Percentiles rank a stretch among this genome's conserved stretches.
Evolutionary conservation across 164 flowering plant species (phyloP).

Genomic region (Aristolochia californica): DNA sequence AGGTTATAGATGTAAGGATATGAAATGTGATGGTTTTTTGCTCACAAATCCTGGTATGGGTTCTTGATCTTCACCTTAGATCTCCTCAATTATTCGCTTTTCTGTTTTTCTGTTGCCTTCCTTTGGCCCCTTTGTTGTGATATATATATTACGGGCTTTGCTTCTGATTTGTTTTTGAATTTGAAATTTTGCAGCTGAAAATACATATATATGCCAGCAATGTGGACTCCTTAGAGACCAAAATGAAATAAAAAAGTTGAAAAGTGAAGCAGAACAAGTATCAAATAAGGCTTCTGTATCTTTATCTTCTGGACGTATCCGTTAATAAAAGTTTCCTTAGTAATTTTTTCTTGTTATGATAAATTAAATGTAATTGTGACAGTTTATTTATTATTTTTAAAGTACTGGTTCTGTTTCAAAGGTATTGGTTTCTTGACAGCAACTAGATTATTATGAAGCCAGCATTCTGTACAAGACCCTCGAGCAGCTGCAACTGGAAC

Average conservation of each 20-base stretch:
- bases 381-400: too few species aligned
- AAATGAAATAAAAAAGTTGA: conserved; percentile 44
- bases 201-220: conserved; percentile 64
- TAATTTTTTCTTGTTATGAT: too few species aligned
- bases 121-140: not conserved
- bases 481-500: conserved; percentile 60
- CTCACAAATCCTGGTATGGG: conserved; percentile 67
- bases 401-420: not conserved
- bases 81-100: not conserved
- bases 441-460: conserved; percentile 45
- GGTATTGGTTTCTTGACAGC: conserved; percentile 28
- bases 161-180: not conserved
- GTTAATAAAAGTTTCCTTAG: not conserved
- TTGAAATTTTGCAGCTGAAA: conserved; percentile 38
- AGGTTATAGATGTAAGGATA: conserved; percentile 72
- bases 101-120: not conserved
- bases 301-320: conserved; percentile 61
- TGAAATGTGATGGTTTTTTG: conserved; percentile 60
- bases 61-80: not conserved
- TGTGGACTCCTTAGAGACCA: conserved; percentile 65
- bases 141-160: not conserved
- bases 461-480: conserved; percentile 36
- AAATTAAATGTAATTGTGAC: too few species aligned
- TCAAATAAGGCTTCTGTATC: conserved; percentile 38
- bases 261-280: conserved; percentile 37